Base-by-base conservation (phyloP, 2,329 filamentous ascomycete genomes). In the Colletotrichum magnum region DNA sequence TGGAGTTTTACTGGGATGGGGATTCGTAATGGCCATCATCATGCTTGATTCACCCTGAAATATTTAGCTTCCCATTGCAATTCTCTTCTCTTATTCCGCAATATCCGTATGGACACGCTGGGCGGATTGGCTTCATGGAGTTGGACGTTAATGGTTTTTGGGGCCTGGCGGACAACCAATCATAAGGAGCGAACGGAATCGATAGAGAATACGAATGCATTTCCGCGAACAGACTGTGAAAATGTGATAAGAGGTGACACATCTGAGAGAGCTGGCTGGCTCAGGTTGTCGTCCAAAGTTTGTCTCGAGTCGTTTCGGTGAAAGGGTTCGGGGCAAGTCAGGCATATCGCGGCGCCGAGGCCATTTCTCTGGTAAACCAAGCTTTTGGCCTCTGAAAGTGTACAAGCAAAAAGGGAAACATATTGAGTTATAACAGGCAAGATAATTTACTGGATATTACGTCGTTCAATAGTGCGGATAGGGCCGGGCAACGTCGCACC, bases 171-270 rank as follows among this genome's bases (percentile, higher is more conserved):
- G 15, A 16, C 28, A 32, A 43, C 39, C 36, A 60, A 36, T 36
- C 32, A 36, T 36, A 36, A 24, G 54, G 36, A 54, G 54, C 10
- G 61, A 56, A 26, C 56, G 48, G 45, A 54, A 54, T 56, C 45
- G 57, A 58, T 69, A 69, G 67, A 69, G 62, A 61, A 39, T 52
- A 61, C 43, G 52, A 45, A 61, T 48, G 65, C 61, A 50, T 54
- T 59, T 65, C 66, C 65, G 61, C 66, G 56, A 50, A 39, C 21
- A 28, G 32, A 52, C 45, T 6, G 18, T n/a, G 26, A 51, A 18
- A 7, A 9, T 56, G 16, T 39, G 5, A 13, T 6, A 5, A 48
- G 32, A 16, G 18, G n/a, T 51, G 47, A 32, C 18, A 16, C 41
- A 15, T 6, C 12, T 26, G 54, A 26, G 39, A 57, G 36, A 36